These are phyloP conservation scores for Allomyces macrogynus DNA, from an alignment of 192 early-diverging fungal genomes.

Conservation along the genomic window DNA sequence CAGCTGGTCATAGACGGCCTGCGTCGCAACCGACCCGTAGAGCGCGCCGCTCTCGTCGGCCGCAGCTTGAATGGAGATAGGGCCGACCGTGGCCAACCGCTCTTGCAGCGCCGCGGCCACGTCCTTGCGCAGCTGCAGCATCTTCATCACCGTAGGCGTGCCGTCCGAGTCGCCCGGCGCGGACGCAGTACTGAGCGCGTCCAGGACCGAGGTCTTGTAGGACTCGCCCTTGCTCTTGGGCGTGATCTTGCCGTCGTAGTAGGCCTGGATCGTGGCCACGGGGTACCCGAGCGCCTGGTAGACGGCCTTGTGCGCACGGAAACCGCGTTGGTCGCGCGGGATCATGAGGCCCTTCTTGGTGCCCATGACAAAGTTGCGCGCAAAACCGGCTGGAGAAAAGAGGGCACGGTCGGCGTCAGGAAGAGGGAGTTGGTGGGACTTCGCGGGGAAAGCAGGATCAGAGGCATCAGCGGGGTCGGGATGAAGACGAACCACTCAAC, in stretches of 20 bases:
- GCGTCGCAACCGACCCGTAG: background rate
- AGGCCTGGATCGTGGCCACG: background rate
- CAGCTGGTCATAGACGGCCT: background rate
- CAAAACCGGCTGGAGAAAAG: background rate
- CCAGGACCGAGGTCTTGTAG: background rate
- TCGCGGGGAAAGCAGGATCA: too few species aligned
- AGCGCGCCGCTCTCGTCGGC: background rate
- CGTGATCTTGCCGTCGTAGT: background rate
- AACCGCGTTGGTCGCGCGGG: background rate
- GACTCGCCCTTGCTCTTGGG: background rate
- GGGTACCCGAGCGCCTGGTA: background rate
- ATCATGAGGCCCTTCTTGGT: background rate
- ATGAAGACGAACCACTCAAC: background rate
- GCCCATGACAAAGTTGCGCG: background rate
- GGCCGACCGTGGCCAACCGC: background rate
- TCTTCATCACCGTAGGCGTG: background rate
- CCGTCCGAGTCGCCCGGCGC: background rate
- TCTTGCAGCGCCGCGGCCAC: background rate
- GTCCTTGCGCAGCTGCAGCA: background rate
- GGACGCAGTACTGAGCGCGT: background rate
- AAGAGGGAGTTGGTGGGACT: too few species aligned
- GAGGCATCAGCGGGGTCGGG: too few species aligned
- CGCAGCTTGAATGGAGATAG: background rate
- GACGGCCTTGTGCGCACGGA: background rate
- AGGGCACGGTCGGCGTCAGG: too few species aligned